Percentiles rank a stretch among this genome's conserved stretches.
Evolutionary conservation across 2,329 filamentous ascomycete species (phyloP).

Genomic region (Neofusicoccum ribis): DNA sequence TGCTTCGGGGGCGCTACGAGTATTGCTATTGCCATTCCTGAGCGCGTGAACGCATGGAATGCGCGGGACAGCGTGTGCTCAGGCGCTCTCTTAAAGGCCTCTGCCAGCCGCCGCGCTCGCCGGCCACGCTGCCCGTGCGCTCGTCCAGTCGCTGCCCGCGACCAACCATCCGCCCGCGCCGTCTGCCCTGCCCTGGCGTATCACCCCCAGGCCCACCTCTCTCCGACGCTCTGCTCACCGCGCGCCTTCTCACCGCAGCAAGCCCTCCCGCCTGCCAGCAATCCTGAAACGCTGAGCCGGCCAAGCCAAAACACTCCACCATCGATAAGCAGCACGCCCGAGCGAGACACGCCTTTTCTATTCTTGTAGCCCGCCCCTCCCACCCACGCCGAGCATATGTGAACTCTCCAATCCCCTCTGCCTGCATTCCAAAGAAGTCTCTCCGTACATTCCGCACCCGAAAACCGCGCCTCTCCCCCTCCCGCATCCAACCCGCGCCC

Average conservation of each 20-base stretch:
- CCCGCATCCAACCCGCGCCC: neutral
- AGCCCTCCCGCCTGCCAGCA: neutral
- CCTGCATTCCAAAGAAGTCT: neutral
- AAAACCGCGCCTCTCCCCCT: neutral
- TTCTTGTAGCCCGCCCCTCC: neutral
- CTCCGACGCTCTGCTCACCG: neutral
- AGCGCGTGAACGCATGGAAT: no score
- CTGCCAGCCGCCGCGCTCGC: neutral
- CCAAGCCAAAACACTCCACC: neutral
- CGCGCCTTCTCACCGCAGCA: neutral
- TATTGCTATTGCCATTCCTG: no score
- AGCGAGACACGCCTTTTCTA: neutral
- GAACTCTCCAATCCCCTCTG: neutral
- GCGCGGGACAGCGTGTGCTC: neutral
- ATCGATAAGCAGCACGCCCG: neutral
- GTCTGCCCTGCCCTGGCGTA: neutral
- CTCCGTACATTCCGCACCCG: neutral
- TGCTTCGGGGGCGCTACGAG: no score
- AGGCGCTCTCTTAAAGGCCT: neutral
- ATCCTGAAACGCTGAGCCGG: conserved; percentile 5
- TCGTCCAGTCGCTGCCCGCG: neutral
- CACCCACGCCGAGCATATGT: no score
- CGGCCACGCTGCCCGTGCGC: neutral
- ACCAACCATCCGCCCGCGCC: neutral
- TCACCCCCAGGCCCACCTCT: neutral